These are phyloP conservation scores for Blepharisma stoltei DNA, from an alignment of 73 alveolate species.

Conservation along the genomic window DNA sequence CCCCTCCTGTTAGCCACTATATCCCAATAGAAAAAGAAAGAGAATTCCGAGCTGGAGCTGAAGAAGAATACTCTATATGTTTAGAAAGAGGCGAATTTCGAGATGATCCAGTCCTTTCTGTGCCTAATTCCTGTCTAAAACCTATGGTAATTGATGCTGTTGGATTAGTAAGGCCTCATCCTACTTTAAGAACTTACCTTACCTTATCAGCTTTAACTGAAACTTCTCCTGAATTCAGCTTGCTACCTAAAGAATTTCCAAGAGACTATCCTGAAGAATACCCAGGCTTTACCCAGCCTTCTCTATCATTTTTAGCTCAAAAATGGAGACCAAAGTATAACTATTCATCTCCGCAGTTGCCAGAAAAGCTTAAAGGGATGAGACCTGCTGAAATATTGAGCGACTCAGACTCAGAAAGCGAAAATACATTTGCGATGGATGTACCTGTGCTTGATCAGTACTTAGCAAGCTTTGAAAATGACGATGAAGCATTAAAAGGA, in stretches of 20 bases:
- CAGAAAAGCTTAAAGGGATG: slow-evolving; percentile 13
- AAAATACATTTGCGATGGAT: slow-evolving; percentile 4
- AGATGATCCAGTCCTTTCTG: slow-evolving; percentile 3
- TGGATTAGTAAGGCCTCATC: slow-evolving; percentile 31
- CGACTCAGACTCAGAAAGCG: slow-evolving; percentile 17
- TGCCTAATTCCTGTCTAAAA: neutral
- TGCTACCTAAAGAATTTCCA: slow-evolving; percentile 18
- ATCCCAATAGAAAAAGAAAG: slow-evolving; percentile 35
- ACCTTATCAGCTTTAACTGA: slow-evolving; percentile 17
- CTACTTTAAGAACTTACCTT: neutral
- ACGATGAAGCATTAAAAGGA: neutral
- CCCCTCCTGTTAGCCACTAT: slow-evolving; percentile 55
- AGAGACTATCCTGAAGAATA: slow-evolving; percentile 9
- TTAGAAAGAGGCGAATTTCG: slow-evolving; percentile 3
- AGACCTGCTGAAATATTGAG: neutral
- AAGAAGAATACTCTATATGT: slow-evolving; percentile 22
- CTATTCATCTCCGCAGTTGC: neutral
- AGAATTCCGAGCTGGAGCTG: slow-evolving; percentile 31
- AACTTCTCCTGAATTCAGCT: slow-evolving; percentile 4
- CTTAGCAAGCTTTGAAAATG: slow-evolving; percentile 9
- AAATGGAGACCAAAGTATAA: slow-evolving; percentile 23
- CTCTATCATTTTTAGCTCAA: neutral
- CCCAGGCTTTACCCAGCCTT: slow-evolving; percentile 13
- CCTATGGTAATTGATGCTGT: slow-evolving; percentile 26
- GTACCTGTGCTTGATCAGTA: slow-evolving; percentile 6